Conservation (phyloP, 371 early-diverging fungal genomes). For the Rhizopus microsporus region DNA sequence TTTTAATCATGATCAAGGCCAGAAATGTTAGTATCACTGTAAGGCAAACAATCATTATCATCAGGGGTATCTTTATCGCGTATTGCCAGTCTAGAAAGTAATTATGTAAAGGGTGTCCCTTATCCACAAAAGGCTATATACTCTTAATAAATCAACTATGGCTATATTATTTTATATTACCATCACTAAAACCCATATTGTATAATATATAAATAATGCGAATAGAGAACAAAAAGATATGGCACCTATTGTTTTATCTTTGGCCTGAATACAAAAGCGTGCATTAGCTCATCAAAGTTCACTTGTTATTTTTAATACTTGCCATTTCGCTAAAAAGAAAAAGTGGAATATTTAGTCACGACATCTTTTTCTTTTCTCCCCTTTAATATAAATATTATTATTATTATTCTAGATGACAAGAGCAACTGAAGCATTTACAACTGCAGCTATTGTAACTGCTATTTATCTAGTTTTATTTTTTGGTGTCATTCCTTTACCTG, state of each 20-base stretch:
- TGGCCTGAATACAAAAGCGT: constrained; percentile 20
- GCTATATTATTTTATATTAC: constrained; percentile 31
- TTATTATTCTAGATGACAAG: constrained; percentile 52
- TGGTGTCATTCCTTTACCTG: constrained; percentile 57
- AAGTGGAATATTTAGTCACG: no score
- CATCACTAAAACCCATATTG: constrained; percentile 88
- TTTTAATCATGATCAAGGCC: constrained; percentile 83
- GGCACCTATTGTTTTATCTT: constrained; percentile 84
- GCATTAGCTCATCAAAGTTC: background rate
- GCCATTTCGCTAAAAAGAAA: background rate
- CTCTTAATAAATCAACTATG: background rate
- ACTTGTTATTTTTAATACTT: background rate
- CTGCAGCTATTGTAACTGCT: constrained; percentile 41
- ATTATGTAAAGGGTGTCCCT: constrained; percentile 73
- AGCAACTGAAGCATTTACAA: constrained; percentile 61
- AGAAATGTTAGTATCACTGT: constrained; percentile 79
- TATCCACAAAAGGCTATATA: constrained; percentile 88
- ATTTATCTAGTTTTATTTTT: constrained; percentile 55
- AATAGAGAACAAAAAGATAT: constrained; percentile 68
- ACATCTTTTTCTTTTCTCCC: background rate
- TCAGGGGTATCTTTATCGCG: constrained; percentile 84
- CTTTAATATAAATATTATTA: constrained; percentile 1
- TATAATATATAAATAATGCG: constrained; percentile 84
- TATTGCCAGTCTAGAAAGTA: constrained; percentile 85
- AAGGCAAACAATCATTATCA: constrained; percentile 78